Percentiles rank a stretch among this genome's conserved stretches.
Evolutionary conservation across 2,329 filamentous ascomycete genomes (phyloP).

Genomic region (Parastagonospora nodorum): DNA sequence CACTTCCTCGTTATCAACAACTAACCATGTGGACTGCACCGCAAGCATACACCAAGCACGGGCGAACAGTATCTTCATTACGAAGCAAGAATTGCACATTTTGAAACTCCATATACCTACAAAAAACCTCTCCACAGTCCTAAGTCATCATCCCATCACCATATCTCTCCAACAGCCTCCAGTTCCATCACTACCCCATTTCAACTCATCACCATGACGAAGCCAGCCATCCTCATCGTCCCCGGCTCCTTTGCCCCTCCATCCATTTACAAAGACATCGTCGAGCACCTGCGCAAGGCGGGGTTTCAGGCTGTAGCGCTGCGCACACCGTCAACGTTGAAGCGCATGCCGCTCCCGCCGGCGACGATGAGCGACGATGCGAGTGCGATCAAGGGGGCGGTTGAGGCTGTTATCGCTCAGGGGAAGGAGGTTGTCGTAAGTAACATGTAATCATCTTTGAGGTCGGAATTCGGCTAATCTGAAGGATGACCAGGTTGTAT

Average conservation of each 20-base stretch:
- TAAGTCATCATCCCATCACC: background rate
- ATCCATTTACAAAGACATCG: constrained; percentile 12
- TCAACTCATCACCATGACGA: constrained; percentile 1
- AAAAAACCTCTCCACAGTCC: background rate
- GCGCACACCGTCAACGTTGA: constrained; percentile 17
- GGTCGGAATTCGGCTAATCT: too few species aligned
- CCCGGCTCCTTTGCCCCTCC: constrained; percentile 25
- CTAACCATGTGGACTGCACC: too few species aligned
- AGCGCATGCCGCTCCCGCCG: constrained; percentile 12
- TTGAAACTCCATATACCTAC: background rate
- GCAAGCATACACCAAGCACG: too few species aligned
- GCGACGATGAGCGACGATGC: constrained; percentile 36
- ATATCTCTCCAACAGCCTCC: background rate
- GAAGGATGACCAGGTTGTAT: constrained; percentile 13
- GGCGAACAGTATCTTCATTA: background rate
- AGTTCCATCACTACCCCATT: too few species aligned
- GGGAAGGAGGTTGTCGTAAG: constrained; percentile 37
- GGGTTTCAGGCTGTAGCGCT: constrained; percentile 18
- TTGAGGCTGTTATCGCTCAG: constrained; percentile 23
- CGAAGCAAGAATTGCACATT: background rate
- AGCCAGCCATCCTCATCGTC: constrained; percentile 24
- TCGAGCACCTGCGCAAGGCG: constrained; percentile 7
- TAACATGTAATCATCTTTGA: too few species aligned
- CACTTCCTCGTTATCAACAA: too few species aligned
- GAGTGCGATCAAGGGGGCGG: constrained; percentile 23